Evolutionary conservation across 306 rosid genomes (phyloP).

Genomic region (Elaeagnus macrophylla): DNA sequence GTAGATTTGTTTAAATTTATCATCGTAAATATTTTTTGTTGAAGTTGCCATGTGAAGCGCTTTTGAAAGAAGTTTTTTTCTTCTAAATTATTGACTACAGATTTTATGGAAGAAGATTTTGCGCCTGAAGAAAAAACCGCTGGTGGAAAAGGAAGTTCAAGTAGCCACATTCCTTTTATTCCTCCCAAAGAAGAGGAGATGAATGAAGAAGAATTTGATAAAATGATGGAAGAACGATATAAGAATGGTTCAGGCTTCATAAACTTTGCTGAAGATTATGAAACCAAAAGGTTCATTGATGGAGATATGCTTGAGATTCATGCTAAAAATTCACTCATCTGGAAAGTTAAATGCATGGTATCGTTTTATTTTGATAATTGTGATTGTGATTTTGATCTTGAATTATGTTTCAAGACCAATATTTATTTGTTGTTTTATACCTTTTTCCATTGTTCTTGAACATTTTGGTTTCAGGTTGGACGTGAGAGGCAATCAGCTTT

Average conservation of each 20-base stretch:
- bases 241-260: constrained; percentile 27
- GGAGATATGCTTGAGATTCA: constrained; percentile 23
- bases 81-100: constrained; percentile 21
- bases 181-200: constrained; percentile 86
- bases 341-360: constrained; percentile 98
- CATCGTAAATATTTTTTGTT: neutral
- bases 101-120: constrained; percentile 48
- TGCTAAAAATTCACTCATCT: constrained; percentile 43
- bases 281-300: constrained; percentile 43
- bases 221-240: constrained; percentile 63
- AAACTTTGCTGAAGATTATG: constrained; percentile 51
- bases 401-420: neutral
- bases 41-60: constrained; percentile 4
- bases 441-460: neutral
- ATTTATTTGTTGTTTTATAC: neutral
- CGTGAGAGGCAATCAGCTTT: constrained; percentile 72
- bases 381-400: neutral
- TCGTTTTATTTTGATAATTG: constrained; percentile 10
- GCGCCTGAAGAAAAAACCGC: constrained; percentile 21
- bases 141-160: constrained; percentile 35
- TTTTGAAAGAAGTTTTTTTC: constrained; percentile 1
- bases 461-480: constrained; percentile 58
- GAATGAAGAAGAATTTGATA: constrained; percentile 73
- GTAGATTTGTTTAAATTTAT: neutral
- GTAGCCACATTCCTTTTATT: constrained; percentile 23